Evolutionary conservation across 495 filamentous ascomycete species (phyloP).

Genomic region (Lindgomyces ingoldianus): DNA sequence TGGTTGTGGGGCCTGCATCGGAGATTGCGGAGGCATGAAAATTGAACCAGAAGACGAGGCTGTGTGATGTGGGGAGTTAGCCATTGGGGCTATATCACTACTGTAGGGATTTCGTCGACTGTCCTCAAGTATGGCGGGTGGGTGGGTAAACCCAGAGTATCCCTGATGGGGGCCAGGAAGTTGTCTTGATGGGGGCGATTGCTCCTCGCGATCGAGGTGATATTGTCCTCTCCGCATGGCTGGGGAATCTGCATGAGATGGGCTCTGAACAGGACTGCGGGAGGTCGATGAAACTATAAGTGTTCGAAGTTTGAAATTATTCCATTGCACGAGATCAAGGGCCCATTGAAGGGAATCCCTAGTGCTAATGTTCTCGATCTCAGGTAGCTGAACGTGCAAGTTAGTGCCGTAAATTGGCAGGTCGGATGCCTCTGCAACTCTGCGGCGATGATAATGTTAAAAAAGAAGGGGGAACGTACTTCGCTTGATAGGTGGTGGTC

Average conservation of each 20-base stretch:
- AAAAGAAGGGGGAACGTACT: constrained; percentile 17
- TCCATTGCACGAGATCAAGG: constrained; percentile 36
- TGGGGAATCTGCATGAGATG: constrained; percentile 17
- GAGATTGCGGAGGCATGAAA: constrained; percentile 33
- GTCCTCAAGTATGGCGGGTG: constrained; percentile 15
- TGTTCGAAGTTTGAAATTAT: constrained; percentile 27
- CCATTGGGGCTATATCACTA: constrained; percentile 20
- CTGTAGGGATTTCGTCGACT: constrained; percentile 25
- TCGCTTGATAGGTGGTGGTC: constrained; percentile 19
- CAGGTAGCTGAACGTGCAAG: constrained; percentile 12
- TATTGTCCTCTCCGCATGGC: constrained; percentile 30
- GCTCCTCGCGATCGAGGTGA: constrained; percentile 24
- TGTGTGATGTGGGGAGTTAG: constrained; percentile 30
- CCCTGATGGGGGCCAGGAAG: constrained; percentile 18
- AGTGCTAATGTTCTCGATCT: constrained; percentile 12
- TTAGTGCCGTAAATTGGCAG: constrained; percentile 5
- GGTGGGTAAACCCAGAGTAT: constrained; percentile 12
- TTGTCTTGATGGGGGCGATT: constrained; percentile 23
- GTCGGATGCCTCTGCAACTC: not conserved
- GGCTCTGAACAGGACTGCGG: constrained; percentile 11
- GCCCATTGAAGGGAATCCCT: constrained; percentile 30
- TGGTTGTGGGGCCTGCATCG: constrained; percentile 35
- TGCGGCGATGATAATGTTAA: not conserved
- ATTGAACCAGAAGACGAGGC: constrained; percentile 32
- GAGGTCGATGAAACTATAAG: constrained; percentile 4